Percentiles rank a stretch among this genome's conserved stretches.
These are phyloP conservation scores for Emiliania huxleyi DNA, from an alignment of 78 protist species.

Conservation along the genomic window DNA sequence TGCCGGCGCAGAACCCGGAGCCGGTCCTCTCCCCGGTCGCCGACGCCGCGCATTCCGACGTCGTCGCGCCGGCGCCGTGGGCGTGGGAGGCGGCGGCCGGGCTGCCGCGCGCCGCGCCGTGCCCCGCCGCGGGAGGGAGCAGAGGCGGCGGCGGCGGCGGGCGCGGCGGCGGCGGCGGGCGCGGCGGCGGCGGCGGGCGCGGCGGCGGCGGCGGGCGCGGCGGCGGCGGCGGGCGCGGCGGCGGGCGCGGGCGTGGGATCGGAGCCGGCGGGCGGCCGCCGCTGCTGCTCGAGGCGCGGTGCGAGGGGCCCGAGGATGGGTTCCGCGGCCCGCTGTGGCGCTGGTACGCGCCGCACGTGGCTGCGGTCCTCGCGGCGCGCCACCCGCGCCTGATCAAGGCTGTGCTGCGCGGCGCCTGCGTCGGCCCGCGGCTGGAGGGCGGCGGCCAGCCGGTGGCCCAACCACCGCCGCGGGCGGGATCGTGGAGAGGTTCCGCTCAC, in stretches of 20 bases:
- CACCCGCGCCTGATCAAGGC: not conserved
- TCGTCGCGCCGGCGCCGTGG: not conserved
- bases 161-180: no score
- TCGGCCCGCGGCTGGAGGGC: not conserved
- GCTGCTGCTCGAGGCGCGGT: not conserved
- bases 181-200: no score
- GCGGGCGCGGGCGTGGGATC: no score
- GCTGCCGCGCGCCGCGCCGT: not conserved
- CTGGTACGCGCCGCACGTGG: not conserved
- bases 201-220: no score
- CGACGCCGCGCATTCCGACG: not conserved
- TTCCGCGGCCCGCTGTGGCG: conserved; percentile 11
- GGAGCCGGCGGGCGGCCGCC: not conserved
- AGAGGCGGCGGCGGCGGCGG: no score
- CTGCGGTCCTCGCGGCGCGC: not conserved
- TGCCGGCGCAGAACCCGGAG: not conserved
- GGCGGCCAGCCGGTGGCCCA: not conserved
- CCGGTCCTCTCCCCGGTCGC: not conserved
- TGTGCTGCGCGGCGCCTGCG: not conserved
- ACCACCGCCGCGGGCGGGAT: no score
- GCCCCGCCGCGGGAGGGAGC: not conserved
- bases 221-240: no score
- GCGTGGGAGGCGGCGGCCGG: not conserved
- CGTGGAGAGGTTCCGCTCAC: no score
- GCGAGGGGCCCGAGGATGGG: not conserved